Evolutionary conservation across 306 rosid genomes (phyloP).

Genomic region (Hippophae rhamnoides): DNA sequence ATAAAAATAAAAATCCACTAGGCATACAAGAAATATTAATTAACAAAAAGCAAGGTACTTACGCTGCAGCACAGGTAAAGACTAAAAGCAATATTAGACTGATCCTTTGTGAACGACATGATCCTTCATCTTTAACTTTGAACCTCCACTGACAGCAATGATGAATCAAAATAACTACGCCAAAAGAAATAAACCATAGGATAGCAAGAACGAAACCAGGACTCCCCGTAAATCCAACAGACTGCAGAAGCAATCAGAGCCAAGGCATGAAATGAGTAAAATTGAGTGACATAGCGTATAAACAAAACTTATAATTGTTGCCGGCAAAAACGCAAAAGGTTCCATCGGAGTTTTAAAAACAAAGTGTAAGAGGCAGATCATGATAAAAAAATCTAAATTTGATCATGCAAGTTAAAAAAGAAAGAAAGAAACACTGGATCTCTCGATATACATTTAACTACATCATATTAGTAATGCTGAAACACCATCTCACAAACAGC

Average conservation of each 20-base stretch:
- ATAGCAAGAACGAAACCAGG: conserved; percentile 73
- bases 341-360: background rate
- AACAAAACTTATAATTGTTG: background rate
- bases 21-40: background rate
- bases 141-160: conserved; percentile 85
- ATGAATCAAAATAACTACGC: conserved; percentile 58
- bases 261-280: conserved; percentile 2
- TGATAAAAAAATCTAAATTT: background rate
- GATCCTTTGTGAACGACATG: conserved; percentile 54
- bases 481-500: background rate
- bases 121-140: conserved; percentile 52
- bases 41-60: conserved; percentile 26
- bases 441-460: background rate
- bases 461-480: background rate
- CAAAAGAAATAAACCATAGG: conserved; percentile 80
- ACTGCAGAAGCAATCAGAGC: conserved; percentile 38
- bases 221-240: conserved; percentile 92
- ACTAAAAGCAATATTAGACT: conserved; percentile 59
- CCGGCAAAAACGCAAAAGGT: background rate
- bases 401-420: background rate
- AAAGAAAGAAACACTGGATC: no score
- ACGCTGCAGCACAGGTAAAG: conserved; percentile 80
- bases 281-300: background rate
- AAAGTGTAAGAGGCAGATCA: background rate
- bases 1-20: background rate